Evolutionary conservation across 2,329 filamentous ascomycete species (phyloP).

Genomic region (Madurella fahalii): DNA sequence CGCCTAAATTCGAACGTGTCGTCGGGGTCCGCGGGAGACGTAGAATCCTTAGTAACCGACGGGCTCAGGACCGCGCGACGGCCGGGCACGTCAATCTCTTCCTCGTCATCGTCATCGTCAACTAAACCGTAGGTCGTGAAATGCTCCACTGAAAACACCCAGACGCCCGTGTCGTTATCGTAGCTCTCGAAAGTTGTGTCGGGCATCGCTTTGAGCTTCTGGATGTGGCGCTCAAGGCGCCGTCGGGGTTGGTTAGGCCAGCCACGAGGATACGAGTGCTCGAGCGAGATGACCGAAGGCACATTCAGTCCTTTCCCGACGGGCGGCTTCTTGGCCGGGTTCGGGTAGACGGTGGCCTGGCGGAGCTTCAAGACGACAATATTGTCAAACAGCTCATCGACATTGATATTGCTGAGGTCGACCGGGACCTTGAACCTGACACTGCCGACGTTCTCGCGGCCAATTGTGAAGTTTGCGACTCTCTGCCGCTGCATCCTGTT

Average conservation of each 20-base stretch:
- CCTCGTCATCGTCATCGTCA: slow-evolving; percentile 70
- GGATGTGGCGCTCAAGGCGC: slow-evolving; percentile 76
- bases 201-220: slow-evolving; percentile 66
- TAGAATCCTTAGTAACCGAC: slow-evolving; percentile 23
- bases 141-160: slow-evolving; percentile 91
- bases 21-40: slow-evolving; percentile 43
- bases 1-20: slow-evolving; percentile 56
- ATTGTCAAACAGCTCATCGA: slow-evolving; percentile 73
- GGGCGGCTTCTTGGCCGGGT: slow-evolving; percentile 71
- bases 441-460: slow-evolving; percentile 74
- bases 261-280: slow-evolving; percentile 86
- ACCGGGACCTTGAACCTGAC: slow-evolving; percentile 79
- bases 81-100: slow-evolving; percentile 63
- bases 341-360: slow-evolving; percentile 82
- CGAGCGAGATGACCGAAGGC: slow-evolving; percentile 78
- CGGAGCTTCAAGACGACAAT: slow-evolving; percentile 75
- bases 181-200: slow-evolving; percentile 83
- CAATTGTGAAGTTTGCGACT: slow-evolving; percentile 73
- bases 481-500: slow-evolving; percentile 72
- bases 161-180: slow-evolving; percentile 72
- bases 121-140: slow-evolving; percentile 94
- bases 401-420: slow-evolving; percentile 72
- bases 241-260: slow-evolving; percentile 56
- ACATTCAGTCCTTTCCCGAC: slow-evolving; percentile 89
- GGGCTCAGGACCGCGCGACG: slow-evolving; percentile 25